Evolutionary conservation across 2,329 filamentous ascomycete genomes (phyloP), one percentile per base, ranked within the genome.

Genomic region (Bipolaris victoriae): DNA sequence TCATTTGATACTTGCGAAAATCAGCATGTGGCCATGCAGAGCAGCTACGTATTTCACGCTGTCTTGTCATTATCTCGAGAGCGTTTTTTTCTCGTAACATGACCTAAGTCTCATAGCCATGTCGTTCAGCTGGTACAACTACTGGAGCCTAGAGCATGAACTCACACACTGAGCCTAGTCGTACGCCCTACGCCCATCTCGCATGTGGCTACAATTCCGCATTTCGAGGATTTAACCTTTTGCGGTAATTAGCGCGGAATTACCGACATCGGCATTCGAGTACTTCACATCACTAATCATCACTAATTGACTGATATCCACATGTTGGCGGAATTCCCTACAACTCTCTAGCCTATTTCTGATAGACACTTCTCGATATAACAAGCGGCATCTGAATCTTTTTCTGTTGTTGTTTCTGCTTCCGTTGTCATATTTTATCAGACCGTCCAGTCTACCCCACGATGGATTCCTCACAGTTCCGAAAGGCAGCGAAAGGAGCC

Each of bases 391-490:
- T 1, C 7, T 13, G 6, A 41, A 2, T 11, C 9, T 2, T 4
- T 13, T 29, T 31, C 6, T 45, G 16, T 18, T 11, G 13, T 15
- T 16, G 7, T 5, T 2, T 22, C 36, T 40, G 5, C 15, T 15
- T 7, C 18, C n/a, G 11, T 20, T 43, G 10, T 15, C 13, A 15
- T 10, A 5, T 10, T 29, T 36, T 52, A 1, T 37, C 3, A 33
- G 5, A 37, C 1, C 39, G 11, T n/a, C 51, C 3, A 1, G n/a
- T 5, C 52, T 49, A 52, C 47, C 56, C 52, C 56, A 33, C 56
- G 13, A 58, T 97, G 93, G 87, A 96, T 71, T 87, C 88, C 26
- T 81, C 88, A 54, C 86, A 94, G 69, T 97, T 96, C 77, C 84
- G 87, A 63, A 80, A 86, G 59, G 91, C 91, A 62, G 92, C 91